These are phyloP conservation scores for Pachysandra terminalis DNA, from an alignment of 164 flowering plant species.

Conservation along the genomic window DNA sequence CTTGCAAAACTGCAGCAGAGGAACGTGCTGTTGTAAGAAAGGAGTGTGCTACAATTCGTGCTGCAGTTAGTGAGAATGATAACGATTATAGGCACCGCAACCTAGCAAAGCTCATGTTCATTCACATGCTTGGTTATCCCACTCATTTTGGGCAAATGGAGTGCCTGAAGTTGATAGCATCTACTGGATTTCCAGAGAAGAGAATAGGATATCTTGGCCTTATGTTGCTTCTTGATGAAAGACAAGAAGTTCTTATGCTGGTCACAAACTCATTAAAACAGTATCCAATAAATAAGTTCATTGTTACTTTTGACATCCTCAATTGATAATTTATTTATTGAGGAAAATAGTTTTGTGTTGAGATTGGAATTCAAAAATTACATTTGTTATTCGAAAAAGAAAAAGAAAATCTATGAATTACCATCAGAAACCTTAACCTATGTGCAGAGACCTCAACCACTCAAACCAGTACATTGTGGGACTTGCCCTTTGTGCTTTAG, in stretches of 20 bases:
- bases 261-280: constrained; percentile 97
- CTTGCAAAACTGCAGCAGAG: constrained; percentile 99
- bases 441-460: constrained; percentile 90
- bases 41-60: constrained; percentile 97
- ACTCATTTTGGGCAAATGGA: constrained; percentile 99
- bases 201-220: constrained; percentile 98
- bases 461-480: constrained; percentile 94
- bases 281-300: constrained; percentile 53
- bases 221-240: constrained; percentile 98
- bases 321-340: background rate
- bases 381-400: background rate
- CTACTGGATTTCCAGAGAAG: constrained; percentile 98
- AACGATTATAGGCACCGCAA: constrained; percentile 91
- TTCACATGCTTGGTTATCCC: constrained; percentile 99
- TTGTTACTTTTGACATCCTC: background rate
- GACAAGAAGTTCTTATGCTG: constrained; percentile 99
- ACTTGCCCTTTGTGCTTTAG: constrained; percentile 97
- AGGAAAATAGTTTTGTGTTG: too few relatives aligned
- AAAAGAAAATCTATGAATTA: background rate
- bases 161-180: constrained; percentile 93
- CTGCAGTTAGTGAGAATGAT: constrained; percentile 88
- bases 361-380: too few relatives aligned
- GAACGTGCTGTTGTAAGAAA: constrained; percentile 98
- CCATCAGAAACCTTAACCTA: constrained; percentile 40
- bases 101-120: constrained; percentile 98